Base-by-base conservation (phyloP, 192 early-diverging fungal genomes). In the Coemansia sp. region DNA sequence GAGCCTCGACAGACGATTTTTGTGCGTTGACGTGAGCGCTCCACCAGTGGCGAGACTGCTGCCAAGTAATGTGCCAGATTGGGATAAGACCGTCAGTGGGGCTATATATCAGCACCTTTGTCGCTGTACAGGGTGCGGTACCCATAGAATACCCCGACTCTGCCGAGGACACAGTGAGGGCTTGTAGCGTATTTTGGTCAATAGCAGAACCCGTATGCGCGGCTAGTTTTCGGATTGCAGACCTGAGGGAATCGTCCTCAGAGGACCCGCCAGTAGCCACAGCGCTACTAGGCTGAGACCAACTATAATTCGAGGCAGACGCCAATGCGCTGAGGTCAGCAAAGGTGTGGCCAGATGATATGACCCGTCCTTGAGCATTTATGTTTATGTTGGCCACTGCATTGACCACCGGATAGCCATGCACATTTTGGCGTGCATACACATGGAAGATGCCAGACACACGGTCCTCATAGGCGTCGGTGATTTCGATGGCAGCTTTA, bases 1-100 rank as follows among this genome's bases (percentile, higher is more conserved):
- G 66, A 20, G 80, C 58, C 32, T 87, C 49, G 4, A 94, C 72
- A 19, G 83, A 61, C 7, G 88, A 85, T 18, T 55, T 62, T 23
- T 77, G 59, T 0, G 83, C 72, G 41, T 85, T 70, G 4, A 92
- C 76, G 29, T 86, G 84, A 5, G 77, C 85, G 50, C 87, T 80
- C 75, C 83, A 85, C 88, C 89, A 94, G 66, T 93, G 84, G 51
- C 85, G 79, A 40, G 81, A 64, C 70, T 91, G 81, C 55, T 93
- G 85, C 17, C 91, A 53, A 39, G 85, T 77, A 14, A 94, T 51
- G 46, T 92, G 91, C 85, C 91, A 97, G 8, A 94, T 88, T 8
- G 86, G 80, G 42, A 78, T 64, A 15, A 94, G 58, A 1, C 53
- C 43, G 33, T 79, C 80, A 14, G 72, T 64, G n/a, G 75, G 77